Evolutionary conservation across 2,329 filamentous ascomycete species (phyloP).

Genomic region (Hypoxylon rubiginosum): DNA sequence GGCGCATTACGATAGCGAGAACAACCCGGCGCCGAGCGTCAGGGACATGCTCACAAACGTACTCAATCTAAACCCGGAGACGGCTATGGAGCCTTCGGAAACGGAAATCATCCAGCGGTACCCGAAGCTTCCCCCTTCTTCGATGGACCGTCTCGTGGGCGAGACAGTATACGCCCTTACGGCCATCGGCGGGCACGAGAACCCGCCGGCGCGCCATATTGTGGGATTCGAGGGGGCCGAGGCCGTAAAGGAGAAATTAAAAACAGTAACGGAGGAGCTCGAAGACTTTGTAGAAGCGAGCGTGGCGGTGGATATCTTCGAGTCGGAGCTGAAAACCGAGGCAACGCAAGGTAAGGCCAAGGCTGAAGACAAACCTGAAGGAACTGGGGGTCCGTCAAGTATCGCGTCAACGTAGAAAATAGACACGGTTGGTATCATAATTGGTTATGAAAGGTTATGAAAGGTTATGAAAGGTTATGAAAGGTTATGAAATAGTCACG

Average conservation of each 20-base stretch:
- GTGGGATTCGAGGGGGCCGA: slow-evolving; percentile 89
- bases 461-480: too few species aligned
- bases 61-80: slow-evolving; percentile 80
- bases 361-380: slow-evolving; percentile 41
- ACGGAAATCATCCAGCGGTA: slow-evolving; percentile 75
- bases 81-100: slow-evolving; percentile 59
- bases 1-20: slow-evolving; percentile 71
- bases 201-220: slow-evolving; percentile 93
- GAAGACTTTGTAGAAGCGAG: slow-evolving; percentile 97
- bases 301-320: slow-evolving; percentile 82
- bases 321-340: slow-evolving; percentile 67
- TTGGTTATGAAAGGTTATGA: not conserved
- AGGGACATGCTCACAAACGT: slow-evolving; percentile 86
- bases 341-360: slow-evolving; percentile 58
- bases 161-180: slow-evolving; percentile 94
- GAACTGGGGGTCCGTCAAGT: slow-evolving; percentile 29
- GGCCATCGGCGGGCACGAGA: slow-evolving; percentile 94
- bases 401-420: slow-evolving; percentile 20
- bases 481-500: too few species aligned
- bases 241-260: slow-evolving; percentile 94
- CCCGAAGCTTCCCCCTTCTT: slow-evolving; percentile 75
- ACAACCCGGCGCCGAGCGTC: slow-evolving; percentile 82
- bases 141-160: slow-evolving; percentile 80
- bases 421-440: not conserved
- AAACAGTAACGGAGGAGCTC: slow-evolving; percentile 94